A percentile compares a stretch with the other conserved stretches of the same genome.
phyloP scores from a whole-genome alignment of 164 flowering plant genomes.

The Kingdonia uniflora region DNA sequence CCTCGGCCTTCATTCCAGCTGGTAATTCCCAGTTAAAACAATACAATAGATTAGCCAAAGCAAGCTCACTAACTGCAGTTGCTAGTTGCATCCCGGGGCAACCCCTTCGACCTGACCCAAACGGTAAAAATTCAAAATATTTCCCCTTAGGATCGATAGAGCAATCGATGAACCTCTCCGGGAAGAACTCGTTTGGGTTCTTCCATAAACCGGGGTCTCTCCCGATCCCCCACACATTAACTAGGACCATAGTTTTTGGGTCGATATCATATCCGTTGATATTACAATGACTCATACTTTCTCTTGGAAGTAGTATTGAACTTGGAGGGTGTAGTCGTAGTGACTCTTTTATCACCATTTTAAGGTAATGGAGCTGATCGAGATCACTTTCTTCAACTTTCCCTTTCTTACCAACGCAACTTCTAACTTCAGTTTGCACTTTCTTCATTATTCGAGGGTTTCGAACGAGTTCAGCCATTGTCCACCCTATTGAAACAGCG shows the following conservation, averaged over 20 bases:
- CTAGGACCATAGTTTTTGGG: conserved; percentile 8
- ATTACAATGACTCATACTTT: neutral
- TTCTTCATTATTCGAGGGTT: conserved; percentile 4
- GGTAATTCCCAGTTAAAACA: neutral
- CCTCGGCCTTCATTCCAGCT: too few species aligned
- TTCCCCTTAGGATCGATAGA: conserved; percentile 15
- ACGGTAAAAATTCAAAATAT: conserved; percentile 24
- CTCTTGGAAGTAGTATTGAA: neutral
- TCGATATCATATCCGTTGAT: conserved; percentile 15
- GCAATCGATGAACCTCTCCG: conserved; percentile 17
- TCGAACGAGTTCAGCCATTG: conserved; percentile 6
- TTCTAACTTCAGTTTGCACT: conserved; percentile 4
- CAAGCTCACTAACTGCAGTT: conserved; percentile 5
- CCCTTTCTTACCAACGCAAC: conserved; percentile 2
- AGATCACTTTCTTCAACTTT: conserved; percentile 4
- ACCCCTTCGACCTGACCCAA: conserved; percentile 26
- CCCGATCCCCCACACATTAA: conserved; percentile 19
- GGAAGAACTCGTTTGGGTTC: conserved; percentile 16
- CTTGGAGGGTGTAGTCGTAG: neutral
- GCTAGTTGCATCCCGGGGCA: conserved; percentile 18
- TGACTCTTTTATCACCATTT: conserved; percentile 1
- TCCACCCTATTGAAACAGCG: conserved; percentile 1
- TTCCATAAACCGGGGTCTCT: conserved; percentile 16
- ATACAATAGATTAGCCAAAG: conserved; percentile 19
- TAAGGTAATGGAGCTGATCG: neutral